Percentiles rank a stretch among this genome's conserved stretches.
Evolutionary conservation across 1,284 basidiomycete species (phyloP).

Genomic region (Boletus sp.): DNA sequence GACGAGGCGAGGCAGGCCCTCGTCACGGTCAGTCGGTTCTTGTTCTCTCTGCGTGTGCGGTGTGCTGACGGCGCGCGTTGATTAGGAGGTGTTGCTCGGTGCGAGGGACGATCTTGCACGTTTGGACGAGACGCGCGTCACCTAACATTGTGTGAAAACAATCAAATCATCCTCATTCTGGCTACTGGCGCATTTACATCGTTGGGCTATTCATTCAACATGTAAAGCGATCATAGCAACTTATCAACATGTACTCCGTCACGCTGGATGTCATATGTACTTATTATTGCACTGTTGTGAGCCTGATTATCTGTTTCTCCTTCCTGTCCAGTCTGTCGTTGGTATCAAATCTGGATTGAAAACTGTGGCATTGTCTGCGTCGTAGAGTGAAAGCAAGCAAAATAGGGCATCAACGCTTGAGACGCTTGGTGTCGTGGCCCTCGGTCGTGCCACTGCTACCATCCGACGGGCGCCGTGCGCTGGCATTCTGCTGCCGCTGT

Average conservation of each 20-base stretch:
- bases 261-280: background rate
- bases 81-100: conserved; percentile 43
- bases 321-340: background rate
- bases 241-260: background rate
- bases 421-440: conserved; percentile 47
- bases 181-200: background rate
- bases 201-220: background rate
- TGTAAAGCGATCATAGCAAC: background rate
- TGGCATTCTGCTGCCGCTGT: conserved; percentile 14
- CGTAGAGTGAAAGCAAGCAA: background rate
- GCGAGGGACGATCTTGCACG: conserved; percentile 45
- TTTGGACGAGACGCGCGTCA: conserved; percentile 34
- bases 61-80: background rate
- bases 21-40: conserved; percentile 42
- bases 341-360: too few species aligned
- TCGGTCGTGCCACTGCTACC: conserved; percentile 36
- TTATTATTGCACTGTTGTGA: background rate
- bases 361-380: background rate
- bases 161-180: background rate
- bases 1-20: conserved; percentile 56
- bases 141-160: conserved; percentile 1
- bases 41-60: background rate
- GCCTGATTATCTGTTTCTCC: background rate
- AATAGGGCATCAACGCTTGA: conserved; percentile 34
- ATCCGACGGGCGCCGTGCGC: conserved; percentile 36